Evolutionary conservation across 768 basidiomycete genomes (phyloP), one percentile per base, ranked within the genome.

Genomic region (Suillus placidus): DNA sequence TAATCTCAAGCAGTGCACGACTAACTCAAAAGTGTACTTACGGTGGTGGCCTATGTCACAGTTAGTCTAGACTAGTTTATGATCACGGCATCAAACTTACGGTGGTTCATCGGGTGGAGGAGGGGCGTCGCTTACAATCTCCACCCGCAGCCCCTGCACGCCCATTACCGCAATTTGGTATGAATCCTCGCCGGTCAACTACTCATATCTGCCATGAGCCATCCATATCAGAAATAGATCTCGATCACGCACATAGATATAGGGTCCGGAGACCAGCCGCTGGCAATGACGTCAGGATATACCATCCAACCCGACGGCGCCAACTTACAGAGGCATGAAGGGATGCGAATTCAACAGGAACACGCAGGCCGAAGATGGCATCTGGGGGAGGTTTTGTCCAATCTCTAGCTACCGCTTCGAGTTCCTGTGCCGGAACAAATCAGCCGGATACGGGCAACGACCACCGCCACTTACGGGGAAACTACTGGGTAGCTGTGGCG

Each of bases 371-470:
- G 80, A 94, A 92, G 54, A 83, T 77, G 47, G 86, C 89, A 74
- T 90, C 91, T 62, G 92, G 91, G 18, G 93, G 92, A 14, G 93
- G 92, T 71, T 92, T 93, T 32, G 89, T 87, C 93, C 93, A 95
- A 64, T 93, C 91, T 72, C 90, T 83, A 13, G 92, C 93, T 56
- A 90, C 83, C 34, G 83, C 85, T 70, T 93, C 91, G 30, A 94
- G 86, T 77, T 95, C 93, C 93, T 95, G 63, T 18, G 64, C 20
- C 63, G 35, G 43, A 14, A 55, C 66, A 30, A 8, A 35, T 73
- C 47, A 62, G 62, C 55, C 38, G 63, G 38, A 26, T 52, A 42
- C 37, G n/a, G 2, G 26, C 10, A 26, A 6, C 9, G 35, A 14
- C n/a, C 43, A 10, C 40, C 23, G 45, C 18, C 54, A 74, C 89